Conservation (phyloP, 257 asterid species). For the Solanum stenotomum region DNA sequence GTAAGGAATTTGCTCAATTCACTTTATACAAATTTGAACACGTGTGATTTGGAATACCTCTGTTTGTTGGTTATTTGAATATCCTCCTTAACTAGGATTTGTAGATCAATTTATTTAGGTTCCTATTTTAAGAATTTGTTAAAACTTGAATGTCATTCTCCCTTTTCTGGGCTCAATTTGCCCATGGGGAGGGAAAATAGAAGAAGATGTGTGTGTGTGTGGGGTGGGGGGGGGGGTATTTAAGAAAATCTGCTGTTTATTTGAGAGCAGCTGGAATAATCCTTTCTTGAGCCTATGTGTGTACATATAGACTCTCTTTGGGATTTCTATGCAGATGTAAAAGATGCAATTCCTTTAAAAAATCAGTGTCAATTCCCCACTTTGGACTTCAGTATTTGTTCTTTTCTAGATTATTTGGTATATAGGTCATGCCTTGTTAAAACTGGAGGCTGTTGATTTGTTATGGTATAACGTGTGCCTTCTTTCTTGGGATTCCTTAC, state of each 20-base stretch:
- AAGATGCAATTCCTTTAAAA: neutral
- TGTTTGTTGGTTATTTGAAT: neutral
- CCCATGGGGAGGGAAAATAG: neutral
- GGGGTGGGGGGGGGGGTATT: neutral
- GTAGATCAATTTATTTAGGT: neutral
- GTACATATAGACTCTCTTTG: neutral
- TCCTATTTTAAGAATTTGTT: neutral
- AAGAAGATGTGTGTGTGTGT: neutral
- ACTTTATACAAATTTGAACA: neutral
- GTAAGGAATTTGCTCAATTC: conserved; percentile 32
- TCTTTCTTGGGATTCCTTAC: neutral
- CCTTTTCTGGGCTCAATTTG: neutral
- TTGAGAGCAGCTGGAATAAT: neutral
- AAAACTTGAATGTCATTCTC: neutral
- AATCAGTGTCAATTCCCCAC: neutral
- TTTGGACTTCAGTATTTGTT: neutral
- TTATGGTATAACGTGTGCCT: neutral
- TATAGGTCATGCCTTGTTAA: neutral
- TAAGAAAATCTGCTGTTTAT: neutral
- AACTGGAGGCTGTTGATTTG: neutral
- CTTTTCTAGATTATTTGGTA: neutral
- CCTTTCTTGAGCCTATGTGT: neutral
- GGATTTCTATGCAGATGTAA: neutral
- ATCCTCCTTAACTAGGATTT: neutral
- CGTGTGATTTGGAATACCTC: neutral